phyloP scores from a whole-genome alignment of 2,329 filamentous ascomycete genomes.

The Teratosphaeria epicoccoides region DNA sequence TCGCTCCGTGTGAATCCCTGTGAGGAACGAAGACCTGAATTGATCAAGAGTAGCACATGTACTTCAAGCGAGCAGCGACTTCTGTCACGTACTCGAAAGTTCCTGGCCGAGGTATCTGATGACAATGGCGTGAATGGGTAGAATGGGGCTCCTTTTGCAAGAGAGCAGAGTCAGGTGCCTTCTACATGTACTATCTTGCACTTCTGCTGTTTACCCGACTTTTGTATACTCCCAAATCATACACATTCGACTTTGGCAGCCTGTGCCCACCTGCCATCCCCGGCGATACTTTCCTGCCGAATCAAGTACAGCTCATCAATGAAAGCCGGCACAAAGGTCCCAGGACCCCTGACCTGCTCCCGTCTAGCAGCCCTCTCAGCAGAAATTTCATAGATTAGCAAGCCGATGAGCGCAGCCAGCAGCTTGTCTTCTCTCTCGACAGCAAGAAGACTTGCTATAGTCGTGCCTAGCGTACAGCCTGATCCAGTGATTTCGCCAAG shows the following conservation, averaged over 20 bases:
- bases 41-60: not conserved
- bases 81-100: not conserved
- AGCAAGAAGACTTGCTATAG: constrained; percentile 64
- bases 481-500: constrained; percentile 61
- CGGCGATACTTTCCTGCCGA: constrained; percentile 38
- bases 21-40: not conserved
- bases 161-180: no score
- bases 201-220: no score
- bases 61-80: not conserved
- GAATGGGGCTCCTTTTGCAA: no score
- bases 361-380: constrained; percentile 55
- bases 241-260: constrained; percentile 38
- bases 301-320: constrained; percentile 56
- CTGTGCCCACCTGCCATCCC: constrained; percentile 43
- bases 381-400: constrained; percentile 68
- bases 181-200: not conserved
- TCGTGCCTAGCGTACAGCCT: constrained; percentile 77
- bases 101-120: not conserved
- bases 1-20: no score
- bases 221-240: not conserved
- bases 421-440: constrained; percentile 54
- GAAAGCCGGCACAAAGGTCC: constrained; percentile 76
- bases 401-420: constrained; percentile 59
- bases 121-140: no score
- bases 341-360: constrained; percentile 62